Evolutionary conservation across 805 yeast genomes (phyloP), one percentile per base, ranked within the genome.

Genomic region (Sungouiella blattae): DNA sequence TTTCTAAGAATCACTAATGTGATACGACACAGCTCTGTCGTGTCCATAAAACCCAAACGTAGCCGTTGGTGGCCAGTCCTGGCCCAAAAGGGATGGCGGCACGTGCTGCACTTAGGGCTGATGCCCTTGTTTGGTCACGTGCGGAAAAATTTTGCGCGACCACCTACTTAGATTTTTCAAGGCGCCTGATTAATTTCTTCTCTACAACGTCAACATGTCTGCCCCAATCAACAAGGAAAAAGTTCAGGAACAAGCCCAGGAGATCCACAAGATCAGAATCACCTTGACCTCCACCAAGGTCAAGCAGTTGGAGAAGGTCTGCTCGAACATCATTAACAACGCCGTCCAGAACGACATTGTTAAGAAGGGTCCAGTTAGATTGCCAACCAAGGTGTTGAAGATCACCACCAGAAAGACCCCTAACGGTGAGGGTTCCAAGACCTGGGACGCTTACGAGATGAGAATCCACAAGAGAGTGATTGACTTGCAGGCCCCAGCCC

Each of bases 351-450:
- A 79, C 75, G 72, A 83, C 62, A 78, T 89, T 65, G 78, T 74
- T 71, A 88, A 87, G 83, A 91, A 88, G 80, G 99, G 99, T 69
- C 98, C 98, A 60, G 96, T 93, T 67, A 89, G 98, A 86, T 75
- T 93, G 78, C 99, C 99, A 79, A 93, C 98, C 75, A 93, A 89
- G 85, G 93, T 85, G 60, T 85, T 93, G 67, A 87, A 85, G 76
- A 79, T 93, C 77, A 79, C 95, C 77, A 93, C 99, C 86, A 88
- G 99, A 87, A 93, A 93, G 89, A 85, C 98, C 68, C 99, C 99
- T 67, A 94, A 94, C 75, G 99, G 99, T 93, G 97, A 93, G 80
- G 99, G 99, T 93, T 93, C 98, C 61, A 93, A 93, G 91, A 93
- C 99, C 64, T 93, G 97, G 97, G 99, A 93, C 71, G 78, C 94